Evolutionary conservation across 2,329 filamentous ascomycete genomes (phyloP).

Genomic region (Pseudogymnoascus sp.): DNA sequence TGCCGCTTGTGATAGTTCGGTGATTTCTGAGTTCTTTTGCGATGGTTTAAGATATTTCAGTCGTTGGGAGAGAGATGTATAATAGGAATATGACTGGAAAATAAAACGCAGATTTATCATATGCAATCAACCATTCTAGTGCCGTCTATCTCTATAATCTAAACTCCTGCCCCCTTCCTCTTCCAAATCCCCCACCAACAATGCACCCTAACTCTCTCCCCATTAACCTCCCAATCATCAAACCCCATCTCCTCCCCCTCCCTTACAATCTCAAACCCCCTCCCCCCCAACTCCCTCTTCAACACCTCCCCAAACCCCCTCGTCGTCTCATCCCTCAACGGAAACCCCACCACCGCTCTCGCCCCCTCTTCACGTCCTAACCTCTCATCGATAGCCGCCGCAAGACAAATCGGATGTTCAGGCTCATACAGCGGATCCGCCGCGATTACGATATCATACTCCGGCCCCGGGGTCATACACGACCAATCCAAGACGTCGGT

Average conservation of each 20-base stretch:
- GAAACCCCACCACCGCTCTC: constrained; percentile 71
- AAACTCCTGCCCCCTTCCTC: not conserved
- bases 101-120: not conserved
- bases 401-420: constrained; percentile 68
- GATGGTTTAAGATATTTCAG: not conserved
- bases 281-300: constrained; percentile 47
- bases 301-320: constrained; percentile 56
- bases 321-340: constrained; percentile 63
- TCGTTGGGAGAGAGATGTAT: not conserved
- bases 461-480: not conserved
- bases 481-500: constrained; percentile 55
- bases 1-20: too few relatives aligned
- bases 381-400: constrained; percentile 60
- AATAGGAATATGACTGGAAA: not conserved
- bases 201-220: constrained; percentile 43
- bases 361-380: constrained; percentile 49
- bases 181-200: constrained; percentile 62
- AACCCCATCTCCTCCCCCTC: constrained; percentile 57
- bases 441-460: constrained; percentile 62
- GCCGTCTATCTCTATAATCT: not conserved
- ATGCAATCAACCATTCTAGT: not conserved
- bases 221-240: constrained; percentile 63
- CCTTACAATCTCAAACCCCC: constrained; percentile 45
- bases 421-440: constrained; percentile 85
- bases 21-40: not conserved